These are phyloP conservation scores for Strigomonas galati DNA, from an alignment of 208 protist species.

Conservation along the genomic window DNA sequence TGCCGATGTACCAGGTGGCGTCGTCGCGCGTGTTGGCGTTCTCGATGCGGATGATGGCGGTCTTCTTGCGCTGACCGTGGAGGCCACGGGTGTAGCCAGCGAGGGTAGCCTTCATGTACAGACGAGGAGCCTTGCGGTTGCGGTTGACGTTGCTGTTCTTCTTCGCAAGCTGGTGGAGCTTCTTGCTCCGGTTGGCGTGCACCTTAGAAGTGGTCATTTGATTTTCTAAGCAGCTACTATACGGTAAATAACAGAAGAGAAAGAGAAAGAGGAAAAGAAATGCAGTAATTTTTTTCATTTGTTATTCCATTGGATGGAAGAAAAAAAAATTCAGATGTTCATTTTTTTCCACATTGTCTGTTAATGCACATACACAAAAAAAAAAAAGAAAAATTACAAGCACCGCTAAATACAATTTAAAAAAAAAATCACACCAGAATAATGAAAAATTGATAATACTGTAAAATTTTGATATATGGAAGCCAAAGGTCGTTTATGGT, in stretches of 20 bases:
- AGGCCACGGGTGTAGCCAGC: constrained; percentile 89
- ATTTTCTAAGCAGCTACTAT: constrained; percentile 6
- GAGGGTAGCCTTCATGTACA: constrained; percentile 92
- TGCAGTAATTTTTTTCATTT: no score
- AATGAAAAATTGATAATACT: constrained; percentile 5
- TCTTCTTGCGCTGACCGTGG: constrained; percentile 93
- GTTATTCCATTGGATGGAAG: no score
- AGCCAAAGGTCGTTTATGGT: no score
- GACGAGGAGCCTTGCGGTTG: constrained; percentile 81
- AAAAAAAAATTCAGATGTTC: no score
- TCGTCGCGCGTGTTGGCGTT: constrained; percentile 96
- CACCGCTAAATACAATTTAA: constrained; percentile 1
- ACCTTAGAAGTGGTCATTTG: constrained; percentile 69
- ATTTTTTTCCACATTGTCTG: no score
- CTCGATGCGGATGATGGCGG: constrained; percentile 95
- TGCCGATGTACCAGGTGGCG: constrained; percentile 98
- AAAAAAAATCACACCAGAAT: background rate
- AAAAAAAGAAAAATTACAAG: constrained; percentile 12
- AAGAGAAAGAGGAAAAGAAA: constrained; percentile 1
- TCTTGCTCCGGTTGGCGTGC: constrained; percentile 86
- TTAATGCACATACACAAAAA: constrained; percentile 2
- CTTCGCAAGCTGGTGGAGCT: constrained; percentile 85
- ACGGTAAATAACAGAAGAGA: constrained; percentile 2
- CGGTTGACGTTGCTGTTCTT: constrained; percentile 84
- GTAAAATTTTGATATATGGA: no score